phyloP scores from a whole-genome alignment of 1,139 yeast genomes.

The Meyerozyma carpophila region DNA sequence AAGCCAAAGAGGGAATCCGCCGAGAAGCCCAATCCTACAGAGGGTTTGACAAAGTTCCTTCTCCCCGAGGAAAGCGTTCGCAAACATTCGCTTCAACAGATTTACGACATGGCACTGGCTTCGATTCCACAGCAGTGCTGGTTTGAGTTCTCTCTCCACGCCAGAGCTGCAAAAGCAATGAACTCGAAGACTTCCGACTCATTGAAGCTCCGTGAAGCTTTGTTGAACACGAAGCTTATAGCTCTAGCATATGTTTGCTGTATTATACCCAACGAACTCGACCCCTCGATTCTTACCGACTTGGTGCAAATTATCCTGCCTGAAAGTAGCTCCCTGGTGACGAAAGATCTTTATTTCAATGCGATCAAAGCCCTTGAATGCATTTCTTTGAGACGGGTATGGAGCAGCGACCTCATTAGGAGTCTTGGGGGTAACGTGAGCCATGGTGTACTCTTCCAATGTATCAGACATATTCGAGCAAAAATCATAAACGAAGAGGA shows the following conservation, averaged over 20 bases:
- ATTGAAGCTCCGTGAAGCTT: constrained; percentile 48
- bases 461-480: constrained; percentile 56
- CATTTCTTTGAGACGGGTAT: constrained; percentile 60
- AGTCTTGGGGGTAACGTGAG: constrained; percentile 88
- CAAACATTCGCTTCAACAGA: constrained; percentile 52
- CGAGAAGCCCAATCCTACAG: constrained; percentile 13
- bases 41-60: constrained; percentile 42
- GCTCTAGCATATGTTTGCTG: constrained; percentile 57
- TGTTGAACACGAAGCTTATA: constrained; percentile 60
- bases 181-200: constrained; percentile 51
- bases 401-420: constrained; percentile 74
- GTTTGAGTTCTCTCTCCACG: constrained; percentile 59
- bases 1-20: constrained; percentile 9
- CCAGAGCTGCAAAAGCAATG: constrained; percentile 70
- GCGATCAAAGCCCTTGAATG: constrained; percentile 69
- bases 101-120: constrained; percentile 56
- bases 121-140: constrained; percentile 59
- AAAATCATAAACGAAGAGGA: constrained; percentile 34
- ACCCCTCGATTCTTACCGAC: constrained; percentile 69
- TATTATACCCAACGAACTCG: constrained; percentile 49
- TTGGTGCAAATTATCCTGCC: constrained; percentile 60
- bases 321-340: constrained; percentile 49
- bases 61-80: constrained; percentile 46
- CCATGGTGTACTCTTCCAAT: constrained; percentile 77
- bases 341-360: constrained; percentile 48